phyloP scores from a whole-genome alignment of 1,284 basidiomycete species.

The Sporisorium graminicola region DNA sequence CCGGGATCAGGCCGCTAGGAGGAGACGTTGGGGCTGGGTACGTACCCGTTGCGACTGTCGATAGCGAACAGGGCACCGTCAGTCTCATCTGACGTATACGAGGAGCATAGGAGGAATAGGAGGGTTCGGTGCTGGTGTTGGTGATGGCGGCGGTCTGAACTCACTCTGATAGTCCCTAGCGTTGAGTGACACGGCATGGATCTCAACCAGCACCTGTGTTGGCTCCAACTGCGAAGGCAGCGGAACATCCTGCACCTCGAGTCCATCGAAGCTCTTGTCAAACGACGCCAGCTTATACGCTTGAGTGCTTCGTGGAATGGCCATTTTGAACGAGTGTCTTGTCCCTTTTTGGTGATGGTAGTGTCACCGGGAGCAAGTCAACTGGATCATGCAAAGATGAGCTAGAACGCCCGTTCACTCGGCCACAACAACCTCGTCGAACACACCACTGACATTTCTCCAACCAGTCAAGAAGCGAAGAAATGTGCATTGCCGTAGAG shows the following conservation, averaged over 20 bases:
- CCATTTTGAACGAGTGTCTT: conserved; percentile 12
- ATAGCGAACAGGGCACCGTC: too few relatives aligned
- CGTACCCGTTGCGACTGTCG: conserved; percentile 26
- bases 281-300: conserved; percentile 34
- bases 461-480: too few relatives aligned
- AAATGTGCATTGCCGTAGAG: conserved; percentile 3
- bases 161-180: conserved; percentile 45
- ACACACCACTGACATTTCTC: too few relatives aligned
- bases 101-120: too few relatives aligned
- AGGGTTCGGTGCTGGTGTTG: too few relatives aligned
- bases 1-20: conserved; percentile 25
- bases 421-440: neutral
- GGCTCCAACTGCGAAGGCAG: conserved; percentile 22
- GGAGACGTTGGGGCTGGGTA: conserved; percentile 37
- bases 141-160: neutral
- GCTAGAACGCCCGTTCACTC: neutral
- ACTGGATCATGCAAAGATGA: too few relatives aligned
- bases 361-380: neutral
- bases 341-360: neutral
- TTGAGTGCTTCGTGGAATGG: conserved; percentile 18
- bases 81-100: too few relatives aligned
- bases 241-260: conserved; percentile 19
- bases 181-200: conserved; percentile 46
- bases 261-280: conserved; percentile 27
- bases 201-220: conserved; percentile 28